phyloP scores from a whole-genome alignment of 2,329 filamentous ascomycete genomes.

The Bisporella sp. region DNA sequence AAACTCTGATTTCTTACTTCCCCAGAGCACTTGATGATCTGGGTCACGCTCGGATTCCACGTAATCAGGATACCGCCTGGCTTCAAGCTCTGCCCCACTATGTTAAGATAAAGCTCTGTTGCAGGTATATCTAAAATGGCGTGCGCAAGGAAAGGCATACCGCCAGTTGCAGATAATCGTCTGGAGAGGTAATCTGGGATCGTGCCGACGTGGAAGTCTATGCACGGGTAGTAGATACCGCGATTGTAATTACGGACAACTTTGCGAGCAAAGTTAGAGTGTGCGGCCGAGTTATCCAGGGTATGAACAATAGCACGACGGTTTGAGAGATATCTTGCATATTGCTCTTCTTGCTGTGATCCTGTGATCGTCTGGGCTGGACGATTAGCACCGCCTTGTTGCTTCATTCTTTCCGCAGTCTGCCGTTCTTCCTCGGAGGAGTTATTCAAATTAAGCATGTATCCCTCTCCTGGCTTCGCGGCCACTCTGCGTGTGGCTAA shows the following conservation, averaged over 20 bases:
- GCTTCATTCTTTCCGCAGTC: not conserved
- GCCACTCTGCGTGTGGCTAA: not conserved
- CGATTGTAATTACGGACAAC: constrained; percentile 60
- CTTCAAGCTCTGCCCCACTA: constrained; percentile 50
- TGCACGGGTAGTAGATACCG: constrained; percentile 61
- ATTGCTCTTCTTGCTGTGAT: constrained; percentile 5
- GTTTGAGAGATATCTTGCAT: constrained; percentile 24
- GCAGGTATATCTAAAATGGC: constrained; percentile 69
- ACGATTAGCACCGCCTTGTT: not conserved
- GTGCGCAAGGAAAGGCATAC: constrained; percentile 60
- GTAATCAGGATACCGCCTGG: constrained; percentile 59
- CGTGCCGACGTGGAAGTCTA: constrained; percentile 68
- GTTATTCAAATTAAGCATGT: not conserved
- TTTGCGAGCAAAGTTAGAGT: constrained; percentile 57
- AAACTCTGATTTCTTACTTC: constrained; percentile 45
- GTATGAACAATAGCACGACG: constrained; percentile 69
- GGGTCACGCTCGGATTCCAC: constrained; percentile 73
- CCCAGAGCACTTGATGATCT: constrained; percentile 60
- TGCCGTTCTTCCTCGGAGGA: not conserved
- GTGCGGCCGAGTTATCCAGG: constrained; percentile 56
- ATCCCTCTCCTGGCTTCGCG: not conserved
- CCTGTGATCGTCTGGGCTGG: not conserved
- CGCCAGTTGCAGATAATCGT: constrained; percentile 37
- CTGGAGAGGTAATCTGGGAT: constrained; percentile 55
- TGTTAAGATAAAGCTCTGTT: constrained; percentile 43